Evolutionary conservation across 345 rosid species (phyloP).

Genomic region (Luvunga scandens): DNA sequence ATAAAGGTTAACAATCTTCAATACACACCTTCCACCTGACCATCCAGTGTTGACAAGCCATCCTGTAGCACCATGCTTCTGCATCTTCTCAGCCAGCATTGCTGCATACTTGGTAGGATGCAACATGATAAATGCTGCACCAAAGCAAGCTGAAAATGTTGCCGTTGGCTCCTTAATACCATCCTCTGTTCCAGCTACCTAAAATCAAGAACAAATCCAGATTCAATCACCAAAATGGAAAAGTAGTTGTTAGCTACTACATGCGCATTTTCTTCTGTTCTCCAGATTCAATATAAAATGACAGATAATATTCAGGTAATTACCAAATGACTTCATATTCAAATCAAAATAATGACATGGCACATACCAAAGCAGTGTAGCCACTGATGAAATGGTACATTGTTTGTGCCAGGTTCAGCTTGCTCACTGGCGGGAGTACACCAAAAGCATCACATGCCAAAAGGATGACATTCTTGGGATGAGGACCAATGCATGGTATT

Average conservation of each 20-base stretch:
- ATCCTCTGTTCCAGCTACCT: conserved; percentile 97
- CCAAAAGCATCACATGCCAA: conserved; percentile 97
- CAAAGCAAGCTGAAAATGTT: conserved; percentile 97
- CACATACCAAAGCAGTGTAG: conserved; percentile 85
- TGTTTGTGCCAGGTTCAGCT: conserved; percentile 81
- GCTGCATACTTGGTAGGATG: conserved; percentile 98
- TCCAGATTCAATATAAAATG: neutral
- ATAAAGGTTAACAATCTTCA: neutral
- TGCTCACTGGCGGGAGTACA: conserved; percentile 99
- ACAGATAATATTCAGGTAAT: neutral
- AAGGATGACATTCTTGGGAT: conserved; percentile 87
- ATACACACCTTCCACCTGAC: conserved; percentile 88
- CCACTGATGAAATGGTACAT: conserved; percentile 99
- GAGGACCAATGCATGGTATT: conserved; percentile 89
- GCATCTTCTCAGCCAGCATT: conserved; percentile 96
- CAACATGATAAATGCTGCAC: conserved; percentile 96
- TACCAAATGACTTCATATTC: neutral
- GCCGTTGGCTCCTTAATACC: conserved; percentile 90
- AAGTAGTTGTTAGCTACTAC: neutral
- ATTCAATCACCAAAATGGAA: neutral
- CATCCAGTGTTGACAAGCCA: conserved; percentile 99
- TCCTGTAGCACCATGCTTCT: conserved; percentile 89
- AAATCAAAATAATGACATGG: neutral
- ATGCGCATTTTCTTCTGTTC: neutral
- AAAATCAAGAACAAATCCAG: conserved; percentile 13